Conservation (phyloP, 2,329 filamentous ascomycete species). For the Thelonectria blattea region DNA sequence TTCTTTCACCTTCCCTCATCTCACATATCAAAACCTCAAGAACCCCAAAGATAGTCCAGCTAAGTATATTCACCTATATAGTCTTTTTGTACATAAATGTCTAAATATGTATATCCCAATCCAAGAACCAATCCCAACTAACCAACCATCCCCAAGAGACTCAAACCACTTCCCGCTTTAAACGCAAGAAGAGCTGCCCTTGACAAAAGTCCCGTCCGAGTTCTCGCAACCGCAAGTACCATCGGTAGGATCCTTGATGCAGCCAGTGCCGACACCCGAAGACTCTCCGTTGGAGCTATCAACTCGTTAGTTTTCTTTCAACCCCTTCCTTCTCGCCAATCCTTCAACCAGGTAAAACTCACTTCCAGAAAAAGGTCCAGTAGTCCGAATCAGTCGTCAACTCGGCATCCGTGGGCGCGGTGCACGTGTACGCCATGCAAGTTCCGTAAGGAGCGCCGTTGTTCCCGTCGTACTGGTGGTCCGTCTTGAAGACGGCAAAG, state of each 20-base stretch:
- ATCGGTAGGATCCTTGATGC: conserved; percentile 34
- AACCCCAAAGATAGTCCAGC: no score
- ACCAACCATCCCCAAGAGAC: not conserved
- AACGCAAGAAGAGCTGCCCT: conserved; percentile 27
- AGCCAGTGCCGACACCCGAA: conserved; percentile 33
- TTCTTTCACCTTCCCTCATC: no score
- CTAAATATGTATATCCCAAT: not conserved
- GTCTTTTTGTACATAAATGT: no score
- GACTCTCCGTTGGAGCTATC: conserved; percentile 28
- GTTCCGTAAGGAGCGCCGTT: conserved; percentile 35
- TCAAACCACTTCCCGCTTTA: conserved; percentile 1
- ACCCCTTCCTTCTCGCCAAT: no score
- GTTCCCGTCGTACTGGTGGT: conserved; percentile 35
- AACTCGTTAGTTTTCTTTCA: conserved; percentile 1
- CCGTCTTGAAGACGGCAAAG: conserved; percentile 34
- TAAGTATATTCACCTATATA: no score
- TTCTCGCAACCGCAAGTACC: conserved; percentile 36
- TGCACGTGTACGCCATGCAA: conserved; percentile 32
- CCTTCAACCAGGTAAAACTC: not conserved
- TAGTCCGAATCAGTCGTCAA: conserved; percentile 28
- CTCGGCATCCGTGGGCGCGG: conserved; percentile 22
- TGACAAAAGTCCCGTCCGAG: conserved; percentile 31
- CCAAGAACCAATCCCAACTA: not conserved
- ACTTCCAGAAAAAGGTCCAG: conserved; percentile 39
- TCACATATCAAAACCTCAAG: no score